Evolutionary conservation across 352 stramenopile species (phyloP), one percentile per base, ranked within the genome.

Genomic region (Globisporangium spinosum): DNA sequence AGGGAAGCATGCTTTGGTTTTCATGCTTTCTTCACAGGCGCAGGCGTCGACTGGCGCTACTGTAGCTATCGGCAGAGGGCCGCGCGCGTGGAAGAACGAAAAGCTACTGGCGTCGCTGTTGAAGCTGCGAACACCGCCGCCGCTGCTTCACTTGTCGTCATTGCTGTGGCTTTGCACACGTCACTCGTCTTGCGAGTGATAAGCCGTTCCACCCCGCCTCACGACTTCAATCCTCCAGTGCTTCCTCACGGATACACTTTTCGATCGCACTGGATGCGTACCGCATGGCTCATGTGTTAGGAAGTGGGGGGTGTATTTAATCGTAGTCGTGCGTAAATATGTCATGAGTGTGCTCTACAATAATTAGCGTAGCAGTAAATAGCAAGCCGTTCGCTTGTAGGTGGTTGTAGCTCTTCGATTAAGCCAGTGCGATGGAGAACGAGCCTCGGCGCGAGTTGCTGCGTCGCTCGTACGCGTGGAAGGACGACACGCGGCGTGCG

Each of bases 401-500:
- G 6, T 51, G n/a, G 43, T 20, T n/a, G 40, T 23, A 51, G 43
- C 43, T 51, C 17, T 23, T 38, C 40, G 0, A 12, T 22, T 49
- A 69, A n/a, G 20, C 55, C 64, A 69, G 12, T 15, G 55, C n/a
- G 43, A 69, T 12, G 15, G 56, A 58, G 54, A 69, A 62, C 7
- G 64, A 69, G 8, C 64, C 55, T 34, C 64, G 54, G 29, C 64
- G 64, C n/a, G 64, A 69, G 64, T 69, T 69, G 29, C 55, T 64
- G 55, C 64, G 64, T 45, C 63, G 64, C 55, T 69, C 64, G 64
- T 64, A 69, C 40, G 40, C 43, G 40, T 69, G 64, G 27, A 69
- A 64, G 20, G 64, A 69, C n/a, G 64, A 64, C n/a, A 69, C 64
- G 8, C 64, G 64, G 15, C 64, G 57, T n/a, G 54, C 23, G n/a